These are phyloP conservation scores for Diutina sp. DNA, from an alignment of 1,139 yeast species.

Conservation along the genomic window DNA sequence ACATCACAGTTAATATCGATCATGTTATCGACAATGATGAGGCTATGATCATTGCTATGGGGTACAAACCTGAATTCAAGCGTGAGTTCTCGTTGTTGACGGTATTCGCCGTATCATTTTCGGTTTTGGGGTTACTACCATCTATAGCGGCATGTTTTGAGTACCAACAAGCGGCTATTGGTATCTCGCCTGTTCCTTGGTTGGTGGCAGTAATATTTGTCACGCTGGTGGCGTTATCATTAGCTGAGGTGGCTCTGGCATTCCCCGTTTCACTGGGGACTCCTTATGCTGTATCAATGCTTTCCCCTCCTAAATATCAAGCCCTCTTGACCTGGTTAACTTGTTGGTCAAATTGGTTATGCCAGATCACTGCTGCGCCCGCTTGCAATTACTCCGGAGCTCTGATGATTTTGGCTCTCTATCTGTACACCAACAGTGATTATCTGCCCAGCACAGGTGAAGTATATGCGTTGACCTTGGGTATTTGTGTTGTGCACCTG, in stretches of 20 bases:
- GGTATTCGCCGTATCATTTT: constrained; percentile 57
- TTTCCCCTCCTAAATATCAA: constrained; percentile 40
- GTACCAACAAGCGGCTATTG: constrained; percentile 40
- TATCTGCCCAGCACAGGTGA: constrained; percentile 39
- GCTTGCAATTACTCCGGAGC: constrained; percentile 54
- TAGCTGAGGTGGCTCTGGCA: constrained; percentile 35
- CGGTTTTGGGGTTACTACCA: constrained; percentile 61
- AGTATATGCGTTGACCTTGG: constrained; percentile 36
- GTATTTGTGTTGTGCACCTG: constrained; percentile 38
- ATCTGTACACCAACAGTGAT: constrained; percentile 11
- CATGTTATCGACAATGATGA: constrained; percentile 40
- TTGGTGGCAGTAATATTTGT: constrained; percentile 36
- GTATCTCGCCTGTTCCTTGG: constrained; percentile 46
- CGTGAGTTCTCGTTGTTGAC: constrained; percentile 55
- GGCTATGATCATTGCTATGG: constrained; percentile 48
- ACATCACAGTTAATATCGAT: constrained; percentile 27
- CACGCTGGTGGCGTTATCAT: constrained; percentile 34
- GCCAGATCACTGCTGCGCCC: constrained; percentile 48
- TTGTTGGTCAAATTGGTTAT: constrained; percentile 48
- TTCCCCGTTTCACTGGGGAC: constrained; percentile 39
- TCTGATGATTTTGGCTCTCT: constrained; percentile 42
- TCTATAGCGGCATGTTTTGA: constrained; percentile 49
- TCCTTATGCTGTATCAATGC: constrained; percentile 36
- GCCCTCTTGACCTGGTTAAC: constrained; percentile 47
- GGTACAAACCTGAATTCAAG: constrained; percentile 63